Evolutionary conservation across 495 filamentous ascomycete genomes (phyloP).

Genomic region (Hyaloscypha finlandica): DNA sequence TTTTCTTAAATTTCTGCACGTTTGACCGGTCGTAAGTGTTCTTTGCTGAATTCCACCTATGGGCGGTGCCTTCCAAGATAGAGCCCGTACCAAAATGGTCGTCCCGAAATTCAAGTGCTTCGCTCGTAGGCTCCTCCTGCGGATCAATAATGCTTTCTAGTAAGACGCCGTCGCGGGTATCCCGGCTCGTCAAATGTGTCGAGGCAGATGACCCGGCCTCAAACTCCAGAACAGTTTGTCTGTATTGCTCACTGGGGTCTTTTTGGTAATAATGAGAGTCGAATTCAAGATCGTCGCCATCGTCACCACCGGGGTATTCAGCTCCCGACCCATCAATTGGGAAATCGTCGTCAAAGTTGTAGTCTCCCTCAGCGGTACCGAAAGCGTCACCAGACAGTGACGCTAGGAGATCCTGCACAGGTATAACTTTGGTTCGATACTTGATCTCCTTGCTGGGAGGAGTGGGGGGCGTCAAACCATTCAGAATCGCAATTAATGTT

Average conservation of each 20-base stretch:
- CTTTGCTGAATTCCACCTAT: slow-evolving; percentile 74
- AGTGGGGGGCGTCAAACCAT: slow-evolving; percentile 78
- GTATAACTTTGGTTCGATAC: slow-evolving; percentile 85
- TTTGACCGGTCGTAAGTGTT: slow-evolving; percentile 71
- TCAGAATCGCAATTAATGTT: slow-evolving; percentile 79
- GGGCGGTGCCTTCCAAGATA: slow-evolving; percentile 64
- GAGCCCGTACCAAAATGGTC: slow-evolving; percentile 73
- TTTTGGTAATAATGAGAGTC: slow-evolving; percentile 33
- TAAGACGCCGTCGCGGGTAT: slow-evolving; percentile 59
- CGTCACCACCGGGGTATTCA: slow-evolving; percentile 19
- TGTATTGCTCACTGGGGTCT: slow-evolving; percentile 21
- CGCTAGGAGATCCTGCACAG: slow-evolving; percentile 83
- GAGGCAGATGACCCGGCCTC: slow-evolving; percentile 43
- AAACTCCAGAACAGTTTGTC: slow-evolving; percentile 41
- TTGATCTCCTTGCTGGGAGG: slow-evolving; percentile 78
- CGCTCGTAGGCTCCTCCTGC: slow-evolving; percentile 42
- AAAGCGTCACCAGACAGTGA: slow-evolving; percentile 88
- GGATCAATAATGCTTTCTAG: slow-evolving; percentile 65
- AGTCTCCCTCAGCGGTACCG: slow-evolving; percentile 54
- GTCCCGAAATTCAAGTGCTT: slow-evolving; percentile 68
- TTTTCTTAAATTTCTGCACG: slow-evolving; percentile 59
- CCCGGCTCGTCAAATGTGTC: slow-evolving; percentile 39
- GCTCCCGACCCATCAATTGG: slow-evolving; percentile 25
- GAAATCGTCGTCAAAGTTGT: slow-evolving; percentile 60
- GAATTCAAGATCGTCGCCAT: slow-evolving; percentile 26